A percentile compares a stretch with the other conserved stretches of the same genome.
These are phyloP conservation scores for Pichia nanzhaoensis DNA, from an alignment of 805 yeast species.

Conservation along the genomic window DNA sequence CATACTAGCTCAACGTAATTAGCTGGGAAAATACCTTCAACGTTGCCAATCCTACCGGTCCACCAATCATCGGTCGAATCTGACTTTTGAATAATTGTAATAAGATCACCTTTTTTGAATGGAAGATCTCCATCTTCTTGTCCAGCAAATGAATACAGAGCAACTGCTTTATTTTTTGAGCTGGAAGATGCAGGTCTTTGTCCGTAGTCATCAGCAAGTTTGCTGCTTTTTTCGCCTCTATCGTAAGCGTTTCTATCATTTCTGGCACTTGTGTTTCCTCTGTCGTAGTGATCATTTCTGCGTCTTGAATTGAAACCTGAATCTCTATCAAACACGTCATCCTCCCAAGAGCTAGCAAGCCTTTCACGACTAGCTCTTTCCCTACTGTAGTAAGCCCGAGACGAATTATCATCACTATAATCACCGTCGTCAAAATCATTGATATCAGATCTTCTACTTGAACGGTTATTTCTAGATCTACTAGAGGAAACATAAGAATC, in stretches of 20 bases:
- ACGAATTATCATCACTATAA: slow-evolving; percentile 19
- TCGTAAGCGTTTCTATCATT: background rate
- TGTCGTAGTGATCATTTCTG: background rate
- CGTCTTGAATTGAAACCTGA: slow-evolving; percentile 23
- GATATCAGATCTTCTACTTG: slow-evolving; percentile 19
- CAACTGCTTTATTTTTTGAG: slow-evolving; percentile 73
- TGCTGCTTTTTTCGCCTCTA: slow-evolving; percentile 15
- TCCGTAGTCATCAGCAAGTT: slow-evolving; percentile 30
- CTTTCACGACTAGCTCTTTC: slow-evolving; percentile 3
- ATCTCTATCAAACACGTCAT: slow-evolving; percentile 66
- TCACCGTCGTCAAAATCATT: slow-evolving; percentile 29
- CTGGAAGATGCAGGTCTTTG: slow-evolving; percentile 22
- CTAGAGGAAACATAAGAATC: slow-evolving; percentile 31
- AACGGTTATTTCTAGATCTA: slow-evolving; percentile 1
- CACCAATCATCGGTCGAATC: slow-evolving; percentile 97
- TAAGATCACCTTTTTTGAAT: slow-evolving; percentile 90
- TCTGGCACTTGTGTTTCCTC: background rate
- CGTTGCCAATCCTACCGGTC: slow-evolving; percentile 85
- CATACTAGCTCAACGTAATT: slow-evolving; percentile 78
- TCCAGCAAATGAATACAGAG: slow-evolving; percentile 81
- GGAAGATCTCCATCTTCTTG: slow-evolving; percentile 91
- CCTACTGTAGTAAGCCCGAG: slow-evolving; percentile 15
- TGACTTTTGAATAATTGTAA: slow-evolving; percentile 77
- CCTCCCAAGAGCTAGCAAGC: slow-evolving; percentile 57
- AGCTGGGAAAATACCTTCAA: slow-evolving; percentile 94